These are phyloP conservation scores for Bipolaris victoriae DNA, from an alignment of 2,329 filamentous ascomycete species.

Conservation along the genomic window DNA sequence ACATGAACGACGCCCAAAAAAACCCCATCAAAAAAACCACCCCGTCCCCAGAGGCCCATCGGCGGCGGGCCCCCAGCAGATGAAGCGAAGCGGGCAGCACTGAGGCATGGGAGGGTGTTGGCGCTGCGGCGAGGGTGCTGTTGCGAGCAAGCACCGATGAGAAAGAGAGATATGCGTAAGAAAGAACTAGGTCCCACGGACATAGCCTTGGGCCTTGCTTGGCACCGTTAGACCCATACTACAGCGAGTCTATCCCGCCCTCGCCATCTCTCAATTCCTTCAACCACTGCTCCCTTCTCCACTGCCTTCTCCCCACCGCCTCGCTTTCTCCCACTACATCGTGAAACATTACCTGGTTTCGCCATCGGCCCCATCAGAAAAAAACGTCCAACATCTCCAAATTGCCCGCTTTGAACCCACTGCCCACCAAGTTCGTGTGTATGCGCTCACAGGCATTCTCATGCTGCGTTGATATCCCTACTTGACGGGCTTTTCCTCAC, in stretches of 20 bases:
- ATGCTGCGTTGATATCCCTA: slow-evolving; percentile 48
- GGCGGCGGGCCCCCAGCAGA: slow-evolving; percentile 4
- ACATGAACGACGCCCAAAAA: slow-evolving; percentile 13
- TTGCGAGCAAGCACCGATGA: slow-evolving; percentile 24
- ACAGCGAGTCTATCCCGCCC: slow-evolving; percentile 25
- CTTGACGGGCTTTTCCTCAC: slow-evolving; percentile 35
- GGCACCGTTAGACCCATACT: slow-evolving; percentile 26
- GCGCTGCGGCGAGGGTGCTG: slow-evolving; percentile 14
- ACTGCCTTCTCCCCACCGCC: slow-evolving; percentile 21
- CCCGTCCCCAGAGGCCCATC: slow-evolving; percentile 5
- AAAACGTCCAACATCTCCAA: slow-evolving; percentile 9
- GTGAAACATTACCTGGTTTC: slow-evolving; percentile 16
- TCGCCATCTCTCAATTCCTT: slow-evolving; percentile 34
- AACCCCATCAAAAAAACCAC: slow-evolving; percentile 5
- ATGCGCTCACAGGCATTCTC: slow-evolving; percentile 43
- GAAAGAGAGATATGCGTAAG: slow-evolving; percentile 31
- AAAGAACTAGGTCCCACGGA: slow-evolving; percentile 32
- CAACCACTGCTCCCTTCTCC: slow-evolving; percentile 32
- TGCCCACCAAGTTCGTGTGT: slow-evolving; percentile 35
- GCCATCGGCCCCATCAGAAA: slow-evolving; percentile 29
- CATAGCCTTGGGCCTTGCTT: slow-evolving; percentile 28
- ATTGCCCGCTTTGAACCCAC: slow-evolving; percentile 24
- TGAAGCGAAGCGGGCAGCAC: slow-evolving; percentile 6
- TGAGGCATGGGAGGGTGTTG: slow-evolving; percentile 19
- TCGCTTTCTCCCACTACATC: slow-evolving; percentile 20